Conservation (phyloP, 2,329 filamentous ascomycete genomes). For the Cladosporium sp. region DNA sequence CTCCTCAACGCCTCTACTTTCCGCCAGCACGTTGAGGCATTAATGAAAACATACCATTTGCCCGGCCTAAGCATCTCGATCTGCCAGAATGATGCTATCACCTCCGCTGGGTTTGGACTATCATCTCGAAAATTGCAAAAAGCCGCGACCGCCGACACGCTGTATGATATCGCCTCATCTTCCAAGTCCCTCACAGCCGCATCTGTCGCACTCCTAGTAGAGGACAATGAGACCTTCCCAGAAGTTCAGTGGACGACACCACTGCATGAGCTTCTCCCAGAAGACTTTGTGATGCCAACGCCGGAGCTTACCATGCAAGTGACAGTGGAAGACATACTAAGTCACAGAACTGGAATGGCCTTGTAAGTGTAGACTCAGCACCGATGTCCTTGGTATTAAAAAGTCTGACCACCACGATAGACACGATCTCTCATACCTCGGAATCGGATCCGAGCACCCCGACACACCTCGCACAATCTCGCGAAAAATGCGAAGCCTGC, state of each 20-base stretch:
- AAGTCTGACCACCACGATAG: conserved; percentile 26
- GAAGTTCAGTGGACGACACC: conserved; percentile 50
- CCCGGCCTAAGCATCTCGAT: conserved; percentile 53
- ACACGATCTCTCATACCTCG: conserved; percentile 37
- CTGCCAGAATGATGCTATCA: conserved; percentile 47
- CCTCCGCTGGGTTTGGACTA: conserved; percentile 43
- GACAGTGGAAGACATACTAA: conserved; percentile 57
- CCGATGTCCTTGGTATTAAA: neutral
- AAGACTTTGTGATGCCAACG: conserved; percentile 55
- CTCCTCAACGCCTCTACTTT: conserved; percentile 17
- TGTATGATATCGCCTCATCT: conserved; percentile 58
- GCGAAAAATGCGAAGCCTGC: conserved; percentile 49
- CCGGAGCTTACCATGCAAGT: conserved; percentile 40
- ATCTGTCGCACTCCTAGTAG: conserved; percentile 52
- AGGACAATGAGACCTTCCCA: conserved; percentile 35
- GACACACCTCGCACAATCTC: conserved; percentile 41
- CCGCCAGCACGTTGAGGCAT: conserved; percentile 27
- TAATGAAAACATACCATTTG: conserved; percentile 47
- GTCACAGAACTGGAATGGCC: conserved; percentile 55
- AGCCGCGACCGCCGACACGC: conserved; percentile 48
- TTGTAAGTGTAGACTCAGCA: conserved; percentile 41
- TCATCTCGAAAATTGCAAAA: conserved; percentile 38
- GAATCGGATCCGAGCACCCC: conserved; percentile 29
- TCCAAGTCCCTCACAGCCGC: conserved; percentile 59
- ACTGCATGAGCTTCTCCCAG: conserved; percentile 49